These are phyloP conservation scores for Apiospora rasikravindrae DNA, from an alignment of 2,329 filamentous ascomycete genomes.

Conservation along the genomic window DNA sequence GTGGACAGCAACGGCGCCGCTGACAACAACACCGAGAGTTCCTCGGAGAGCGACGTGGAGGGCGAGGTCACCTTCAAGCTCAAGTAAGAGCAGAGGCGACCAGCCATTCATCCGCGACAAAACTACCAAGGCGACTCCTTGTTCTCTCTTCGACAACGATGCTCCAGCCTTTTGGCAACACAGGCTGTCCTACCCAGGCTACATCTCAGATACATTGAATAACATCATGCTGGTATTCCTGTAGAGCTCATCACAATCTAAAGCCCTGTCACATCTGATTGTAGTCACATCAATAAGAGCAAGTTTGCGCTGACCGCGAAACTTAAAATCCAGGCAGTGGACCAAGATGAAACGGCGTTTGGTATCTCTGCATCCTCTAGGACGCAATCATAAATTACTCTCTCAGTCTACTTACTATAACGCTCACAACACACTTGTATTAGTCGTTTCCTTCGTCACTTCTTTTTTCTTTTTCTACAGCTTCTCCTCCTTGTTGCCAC, in stretches of 20 bases:
- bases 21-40: no score
- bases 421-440: background rate
- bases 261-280: background rate
- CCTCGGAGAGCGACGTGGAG: no score
- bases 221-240: no score
- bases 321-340: background rate
- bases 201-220: no score
- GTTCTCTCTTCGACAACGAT: no score
- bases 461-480: background rate
- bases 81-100: no score
- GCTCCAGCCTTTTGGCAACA: no score
- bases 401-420: background rate
- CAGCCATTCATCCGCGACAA: no score
- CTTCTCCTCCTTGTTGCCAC: slow-evolving; percentile 38
- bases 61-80: no score
- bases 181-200: no score
- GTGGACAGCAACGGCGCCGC: background rate
- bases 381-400: background rate
- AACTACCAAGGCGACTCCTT: no score
- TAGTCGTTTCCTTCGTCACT: background rate
- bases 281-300: background rate
- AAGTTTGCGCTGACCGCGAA: background rate
- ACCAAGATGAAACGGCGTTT: background rate
- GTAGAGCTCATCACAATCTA: no score
- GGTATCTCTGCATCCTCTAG: background rate